Evolutionary conservation across 805 yeast species (phyloP), one percentile per base, ranked within the genome.

Genomic region (Kodamaea kaohsiungensis): DNA sequence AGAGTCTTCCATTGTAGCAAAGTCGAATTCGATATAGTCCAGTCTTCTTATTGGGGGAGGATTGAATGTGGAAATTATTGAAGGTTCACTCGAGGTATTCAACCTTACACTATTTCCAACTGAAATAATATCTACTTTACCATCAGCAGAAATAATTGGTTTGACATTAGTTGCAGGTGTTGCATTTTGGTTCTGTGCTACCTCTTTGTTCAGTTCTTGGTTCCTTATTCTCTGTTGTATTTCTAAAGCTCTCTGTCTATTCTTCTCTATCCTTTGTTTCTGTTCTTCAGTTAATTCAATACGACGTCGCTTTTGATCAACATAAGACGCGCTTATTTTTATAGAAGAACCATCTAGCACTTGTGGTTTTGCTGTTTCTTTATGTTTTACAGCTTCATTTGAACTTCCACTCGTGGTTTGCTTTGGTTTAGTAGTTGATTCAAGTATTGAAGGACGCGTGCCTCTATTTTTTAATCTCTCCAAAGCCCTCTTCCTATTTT

Each of bases 1-100:
- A 1, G 88, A 76, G 62, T 95, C 97, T 58, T 83, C 82, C 91
- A 96, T 88, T n/a, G 91, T 88, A 2, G 98, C 82, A 60, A 95
- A 82, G 70, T 95, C 98, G 68, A 85, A 89, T 56, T 89, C 95
- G 30, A 89, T 88, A 65, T 88, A 89, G 61, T 88, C 91, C 35
- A 79, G 75, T 50, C 79, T 82, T 54, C 79, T 76, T 25, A 88
- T 81, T 5, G 73, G 62, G 6, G 75, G 77, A 17, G 63, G 63
- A 48, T 65, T 57, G 46, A 61, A 64, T 52, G 56, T 58, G 8
- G 53, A 49, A 16, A 19, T 12, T 4, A 40, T 19, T 10, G 19
- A 17, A 13, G 19, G 45, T 42, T 52, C 51, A 12, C 46, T 18
- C n/a, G 35, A 25, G 6, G 30, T 27, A 48, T 52, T 52, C 16